A percentile compares a stretch with the other conserved stretches of the same genome.
Conservation (phyloP, 768 basidiomycete genomes). For the Suillus weaverae region DNA sequence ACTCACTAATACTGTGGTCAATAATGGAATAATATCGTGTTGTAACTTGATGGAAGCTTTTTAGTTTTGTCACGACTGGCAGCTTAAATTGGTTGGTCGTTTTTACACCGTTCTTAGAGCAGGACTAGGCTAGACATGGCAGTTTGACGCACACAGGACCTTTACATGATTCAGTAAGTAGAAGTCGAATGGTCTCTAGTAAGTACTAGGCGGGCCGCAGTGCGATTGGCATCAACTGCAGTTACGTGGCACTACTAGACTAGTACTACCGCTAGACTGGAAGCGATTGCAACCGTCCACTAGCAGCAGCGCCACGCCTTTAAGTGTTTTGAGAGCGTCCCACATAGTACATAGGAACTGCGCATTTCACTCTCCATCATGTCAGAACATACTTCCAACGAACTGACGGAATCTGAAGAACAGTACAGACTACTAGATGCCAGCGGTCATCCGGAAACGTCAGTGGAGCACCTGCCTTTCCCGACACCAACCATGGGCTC, state of each 20-base stretch:
- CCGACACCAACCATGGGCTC: slow-evolving; percentile 20
- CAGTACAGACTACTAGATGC: slow-evolving; percentile 16
- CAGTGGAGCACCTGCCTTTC: not conserved
- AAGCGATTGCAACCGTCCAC: not conserved
- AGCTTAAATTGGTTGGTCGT: not conserved
- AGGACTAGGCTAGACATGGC: not conserved
- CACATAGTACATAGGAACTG: not conserved
- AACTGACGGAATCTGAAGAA: slow-evolving; percentile 13
- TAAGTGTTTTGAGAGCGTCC: not conserved
- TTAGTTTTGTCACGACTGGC: not conserved
- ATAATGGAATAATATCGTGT: slow-evolving; percentile 13
- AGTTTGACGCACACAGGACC: not conserved
- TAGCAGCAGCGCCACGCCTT: not conserved
- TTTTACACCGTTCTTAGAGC: not conserved
- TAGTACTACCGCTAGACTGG: not conserved
- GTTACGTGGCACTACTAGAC: not conserved
- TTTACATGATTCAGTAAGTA: not conserved
- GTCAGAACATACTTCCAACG: not conserved
- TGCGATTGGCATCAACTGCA: not conserved
- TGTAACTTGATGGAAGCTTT: not conserved
- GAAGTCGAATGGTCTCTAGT: not conserved
- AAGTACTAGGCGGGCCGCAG: not conserved
- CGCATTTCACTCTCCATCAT: not conserved
- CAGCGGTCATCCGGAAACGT: not conserved
- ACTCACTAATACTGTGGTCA: slow-evolving; percentile 27